These are phyloP conservation scores for Cupressus sempervirens DNA, from an alignment of 75 land plant genomes.

Conservation along the genomic window DNA sequence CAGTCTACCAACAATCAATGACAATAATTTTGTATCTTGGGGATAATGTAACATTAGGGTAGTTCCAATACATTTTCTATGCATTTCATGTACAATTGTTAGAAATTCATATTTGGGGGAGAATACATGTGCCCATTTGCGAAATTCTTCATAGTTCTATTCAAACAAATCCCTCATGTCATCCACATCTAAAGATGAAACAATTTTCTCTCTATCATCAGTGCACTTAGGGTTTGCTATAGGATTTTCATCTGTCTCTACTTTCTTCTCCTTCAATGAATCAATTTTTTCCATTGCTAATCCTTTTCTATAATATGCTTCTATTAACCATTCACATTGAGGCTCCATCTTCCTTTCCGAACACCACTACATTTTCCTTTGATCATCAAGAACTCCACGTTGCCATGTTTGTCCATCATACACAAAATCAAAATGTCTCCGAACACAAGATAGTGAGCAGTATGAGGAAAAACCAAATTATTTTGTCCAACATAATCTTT, in stretches of 20 bases:
- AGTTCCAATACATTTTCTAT: slow-evolving; percentile 59
- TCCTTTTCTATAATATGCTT: slow-evolving; percentile 87
- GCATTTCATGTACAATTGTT: slow-evolving; percentile 60
- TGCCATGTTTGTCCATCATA: too few species aligned
- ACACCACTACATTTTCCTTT: too few species aligned
- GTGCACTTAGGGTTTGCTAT: neutral
- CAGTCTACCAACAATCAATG: slow-evolving; percentile 57
- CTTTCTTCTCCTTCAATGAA: slow-evolving; percentile 4
- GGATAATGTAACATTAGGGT: slow-evolving; percentile 75
- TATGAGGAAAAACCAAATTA: too few species aligned
- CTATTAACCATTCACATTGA: slow-evolving; percentile 69
- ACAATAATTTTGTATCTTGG: slow-evolving; percentile 59
- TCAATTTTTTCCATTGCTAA: slow-evolving; percentile 69
- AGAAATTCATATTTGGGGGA: slow-evolving; percentile 69
- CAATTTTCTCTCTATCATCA: neutral
- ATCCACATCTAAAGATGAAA: neutral
- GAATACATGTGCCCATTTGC: slow-evolving; percentile 81
- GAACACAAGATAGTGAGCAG: too few species aligned
- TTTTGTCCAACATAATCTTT: too few species aligned
- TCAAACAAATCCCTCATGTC: slow-evolving; percentile 47
- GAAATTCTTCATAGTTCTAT: slow-evolving; percentile 74
- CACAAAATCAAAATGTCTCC: too few species aligned
- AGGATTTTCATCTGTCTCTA: neutral
- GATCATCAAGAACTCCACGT: too few species aligned
- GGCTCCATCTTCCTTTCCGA: slow-evolving; percentile 85